Conservation (phyloP, 2,329 filamentous ascomycete species). For the Thermomyces lanuginosus region DNA sequence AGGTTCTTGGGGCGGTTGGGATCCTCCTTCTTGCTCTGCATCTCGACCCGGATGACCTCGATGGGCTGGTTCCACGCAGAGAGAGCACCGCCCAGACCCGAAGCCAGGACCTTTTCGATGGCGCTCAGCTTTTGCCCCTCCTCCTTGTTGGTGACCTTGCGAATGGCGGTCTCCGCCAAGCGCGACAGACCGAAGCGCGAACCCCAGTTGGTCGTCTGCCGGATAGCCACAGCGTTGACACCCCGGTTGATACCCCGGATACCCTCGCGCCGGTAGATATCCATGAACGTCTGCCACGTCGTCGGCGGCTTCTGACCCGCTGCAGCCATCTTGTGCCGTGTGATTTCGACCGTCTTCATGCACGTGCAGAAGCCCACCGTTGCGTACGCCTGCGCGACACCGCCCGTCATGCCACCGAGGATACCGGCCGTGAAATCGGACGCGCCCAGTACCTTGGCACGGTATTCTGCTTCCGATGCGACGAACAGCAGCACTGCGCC, state of each 20-base stretch:
- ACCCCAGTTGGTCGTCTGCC: slow-evolving; percentile 99
- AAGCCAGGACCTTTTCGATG: slow-evolving; percentile 77
- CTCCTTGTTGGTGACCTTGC: slow-evolving; percentile 60
- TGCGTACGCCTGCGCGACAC: slow-evolving; percentile 93
- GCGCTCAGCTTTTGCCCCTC: slow-evolving; percentile 61
- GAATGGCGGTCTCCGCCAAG: slow-evolving; percentile 78
- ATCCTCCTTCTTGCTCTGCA: slow-evolving; percentile 98
- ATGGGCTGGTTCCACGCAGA: slow-evolving; percentile 99
- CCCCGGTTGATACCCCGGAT: slow-evolving; percentile 94
- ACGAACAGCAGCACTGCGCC: slow-evolving; percentile 98
- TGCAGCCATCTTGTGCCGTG: slow-evolving; percentile 86
- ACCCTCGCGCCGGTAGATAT: slow-evolving; percentile 88
- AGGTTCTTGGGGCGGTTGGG: slow-evolving; percentile 98
- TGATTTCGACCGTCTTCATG: slow-evolving; percentile 99
- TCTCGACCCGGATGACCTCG: slow-evolving; percentile 98
- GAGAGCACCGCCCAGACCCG: slow-evolving; percentile 76
- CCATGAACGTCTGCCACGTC: slow-evolving; percentile 90
- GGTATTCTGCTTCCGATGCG: slow-evolving; percentile 93
- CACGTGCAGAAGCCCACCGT: slow-evolving; percentile 99
- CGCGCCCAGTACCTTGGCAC: slow-evolving; percentile 68
- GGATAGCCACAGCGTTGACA: slow-evolving; percentile 95
- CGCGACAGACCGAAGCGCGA: slow-evolving; percentile 86
- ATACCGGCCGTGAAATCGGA: slow-evolving; percentile 81
- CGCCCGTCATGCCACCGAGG: slow-evolving; percentile 75
- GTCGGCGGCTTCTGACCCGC: slow-evolving; percentile 69